Conservation (phyloP, 1,139 yeast species). For the Pneumocystis canis region DNA sequence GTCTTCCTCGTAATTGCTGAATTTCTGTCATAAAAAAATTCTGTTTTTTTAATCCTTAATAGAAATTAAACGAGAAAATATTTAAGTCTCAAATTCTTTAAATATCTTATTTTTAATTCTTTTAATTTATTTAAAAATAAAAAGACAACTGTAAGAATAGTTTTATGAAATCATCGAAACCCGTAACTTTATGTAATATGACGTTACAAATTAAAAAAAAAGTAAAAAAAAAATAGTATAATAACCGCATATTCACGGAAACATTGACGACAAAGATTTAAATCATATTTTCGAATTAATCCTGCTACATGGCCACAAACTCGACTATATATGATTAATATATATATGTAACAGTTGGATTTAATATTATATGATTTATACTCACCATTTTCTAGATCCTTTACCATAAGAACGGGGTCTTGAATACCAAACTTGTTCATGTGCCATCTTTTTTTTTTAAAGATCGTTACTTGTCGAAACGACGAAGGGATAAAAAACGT, state of each 20-base stretch:
- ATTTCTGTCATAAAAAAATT: not conserved
- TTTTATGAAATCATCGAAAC: too few species aligned
- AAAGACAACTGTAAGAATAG: too few species aligned
- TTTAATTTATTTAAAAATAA: too few species aligned
- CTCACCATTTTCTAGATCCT: conserved; percentile 94
- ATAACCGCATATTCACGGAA: conserved; percentile 99
- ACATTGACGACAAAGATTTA: conserved; percentile 99
- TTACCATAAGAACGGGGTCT: conserved; percentile 99
- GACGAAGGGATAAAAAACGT: too few species aligned
- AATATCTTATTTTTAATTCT: too few species aligned
- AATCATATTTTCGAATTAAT: conserved; percentile 97
- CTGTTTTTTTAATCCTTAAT: too few species aligned
- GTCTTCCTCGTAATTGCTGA: not conserved
- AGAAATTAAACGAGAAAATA: too few species aligned
- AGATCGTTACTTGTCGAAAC: not conserved
- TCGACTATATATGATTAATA: conserved; percentile 38
- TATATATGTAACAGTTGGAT: not conserved
- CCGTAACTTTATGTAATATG: too few species aligned
- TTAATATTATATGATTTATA: not conserved
- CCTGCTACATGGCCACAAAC: conserved; percentile 97
- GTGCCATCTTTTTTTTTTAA: not conserved
- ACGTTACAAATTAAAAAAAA: too few species aligned
- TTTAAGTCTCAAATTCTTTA: too few species aligned
- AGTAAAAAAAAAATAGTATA: too few species aligned
- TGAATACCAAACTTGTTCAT: conserved; percentile 80